Conservation (phyloP, 2,329 filamentous ascomycete genomes). For the Fusarium tuaranense region DNA sequence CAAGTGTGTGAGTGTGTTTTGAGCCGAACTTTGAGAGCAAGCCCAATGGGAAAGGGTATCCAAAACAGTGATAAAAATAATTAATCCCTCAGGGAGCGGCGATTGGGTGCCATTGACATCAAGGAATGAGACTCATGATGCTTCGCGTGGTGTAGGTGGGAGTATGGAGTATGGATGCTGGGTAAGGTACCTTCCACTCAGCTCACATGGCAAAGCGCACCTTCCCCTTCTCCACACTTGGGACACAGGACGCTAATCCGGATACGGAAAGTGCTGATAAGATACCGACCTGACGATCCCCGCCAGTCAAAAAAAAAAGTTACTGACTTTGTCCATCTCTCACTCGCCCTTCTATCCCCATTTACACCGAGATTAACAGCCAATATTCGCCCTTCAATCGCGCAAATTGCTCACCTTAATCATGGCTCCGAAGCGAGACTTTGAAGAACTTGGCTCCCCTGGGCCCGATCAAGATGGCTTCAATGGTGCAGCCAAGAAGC, state of each 20-base stretch:
- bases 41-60: neutral
- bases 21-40: neutral
- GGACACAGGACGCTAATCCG: conserved; percentile 25
- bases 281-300: conserved; percentile 32
- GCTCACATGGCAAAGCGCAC: conserved; percentile 26
- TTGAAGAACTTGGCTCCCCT: conserved; percentile 44
- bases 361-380: neutral
- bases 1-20: neutral
- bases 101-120: conserved; percentile 23
- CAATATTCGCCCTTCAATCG: neutral
- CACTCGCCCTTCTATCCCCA: neutral
- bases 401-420: neutral
- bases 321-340: conserved; percentile 11
- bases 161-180: neutral
- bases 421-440: conserved; percentile 50
- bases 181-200: conserved; percentile 12
- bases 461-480: conserved; percentile 41
- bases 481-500: conserved; percentile 46
- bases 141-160: conserved; percentile 11
- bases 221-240: conserved; percentile 32
- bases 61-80: neutral
- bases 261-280: conserved; percentile 39
- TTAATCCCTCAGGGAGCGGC: neutral
- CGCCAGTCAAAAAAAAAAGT: conserved; percentile 41
- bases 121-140: conserved; percentile 20